phyloP scores from a whole-genome alignment of 2,329 filamentous ascomycete genomes.

The Diaporthe aspalathi region DNA sequence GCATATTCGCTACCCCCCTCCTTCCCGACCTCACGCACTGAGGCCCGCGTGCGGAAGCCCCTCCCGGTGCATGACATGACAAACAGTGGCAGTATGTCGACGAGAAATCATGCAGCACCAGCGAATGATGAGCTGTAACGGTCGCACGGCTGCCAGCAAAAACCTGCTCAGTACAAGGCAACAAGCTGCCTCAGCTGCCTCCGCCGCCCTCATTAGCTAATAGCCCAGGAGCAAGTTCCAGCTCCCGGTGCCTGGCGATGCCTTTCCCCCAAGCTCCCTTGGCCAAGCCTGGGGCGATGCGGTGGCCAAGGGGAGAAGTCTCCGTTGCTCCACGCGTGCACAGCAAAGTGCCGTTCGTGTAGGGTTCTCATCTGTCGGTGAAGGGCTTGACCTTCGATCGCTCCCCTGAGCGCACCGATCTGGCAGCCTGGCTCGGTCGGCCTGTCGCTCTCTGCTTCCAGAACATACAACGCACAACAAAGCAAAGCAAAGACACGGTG shows the following conservation, averaged over 20 bases:
- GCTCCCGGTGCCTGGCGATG: conserved; percentile 11
- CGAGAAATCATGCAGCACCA: conserved; percentile 33
- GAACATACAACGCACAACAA: conserved; percentile 19
- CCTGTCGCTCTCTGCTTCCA: neutral
- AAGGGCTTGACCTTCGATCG: conserved; percentile 30
- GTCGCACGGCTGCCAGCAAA: conserved; percentile 34
- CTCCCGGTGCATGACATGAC: conserved; percentile 31
- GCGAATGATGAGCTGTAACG: conserved; percentile 34
- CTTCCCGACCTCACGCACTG: conserved; percentile 10
- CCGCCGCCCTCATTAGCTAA: conserved; percentile 33
- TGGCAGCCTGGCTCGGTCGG: neutral
- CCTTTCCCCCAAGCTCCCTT: conserved; percentile 32
- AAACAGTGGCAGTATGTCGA: conserved; percentile 10
- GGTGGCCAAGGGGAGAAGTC: conserved; percentile 22
- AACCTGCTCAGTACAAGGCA: conserved; percentile 27
- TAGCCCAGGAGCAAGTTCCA: conserved; percentile 3
- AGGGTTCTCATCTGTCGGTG: conserved; percentile 37
- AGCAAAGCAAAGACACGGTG: conserved; percentile 6
- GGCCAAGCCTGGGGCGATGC: conserved; percentile 29
- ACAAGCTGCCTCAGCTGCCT: neutral
- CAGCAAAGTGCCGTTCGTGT: conserved; percentile 2
- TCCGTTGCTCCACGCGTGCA: conserved; percentile 23
- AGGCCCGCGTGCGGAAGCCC: conserved; percentile 7
- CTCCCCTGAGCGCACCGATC: conserved; percentile 16
- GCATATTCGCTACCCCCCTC: conserved; percentile 25